Evolutionary conservation across 371 early-diverging fungal species (phyloP), one percentile per base, ranked within the genome.

Genomic region (Rhizopus microsporus): DNA sequence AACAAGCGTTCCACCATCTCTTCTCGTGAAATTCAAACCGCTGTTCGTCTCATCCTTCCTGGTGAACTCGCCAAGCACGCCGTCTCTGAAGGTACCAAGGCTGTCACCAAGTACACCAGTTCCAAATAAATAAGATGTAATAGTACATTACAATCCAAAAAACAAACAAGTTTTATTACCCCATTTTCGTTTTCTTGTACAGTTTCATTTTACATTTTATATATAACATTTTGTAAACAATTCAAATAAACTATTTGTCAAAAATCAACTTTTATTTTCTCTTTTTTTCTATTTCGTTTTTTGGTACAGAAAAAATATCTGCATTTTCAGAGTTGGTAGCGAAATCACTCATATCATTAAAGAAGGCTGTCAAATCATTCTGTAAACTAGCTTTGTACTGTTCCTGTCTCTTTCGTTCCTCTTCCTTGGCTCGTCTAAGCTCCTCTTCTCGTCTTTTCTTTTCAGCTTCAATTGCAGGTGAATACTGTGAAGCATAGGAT

Each of bases 31-130:
- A 92, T 96, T 71, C 95, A 96, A 80, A 94, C 94, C 37, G 87
- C 94, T 54, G 94, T 94, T 54, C 90, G 96, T 63, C 85, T 96
- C 50, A 88, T 94, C 58, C 88, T 95, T 37, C 95, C 97, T 61
- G 95, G 97, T 72, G 97, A 96, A 80, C 82, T 96, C 59, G 92
- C 95, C 74, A 94, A 94, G 86, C 97, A 96, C 81, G 97, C 97
- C 71, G 95, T 95, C 63, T 94, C 95, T 61, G 97, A 95, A 85
- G 97, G 95, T 54, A 94, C 95, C 82, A 96, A 95, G 88, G 94
- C 97, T 62, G 94, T 94, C 74, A 92, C 93, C 87, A 95, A 95
- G 83, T 95, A 92, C 89, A 93, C 94, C 71, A 83, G 86, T 54
- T 84, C 91, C 71, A 86, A 86, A 71, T 86, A 83, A 82, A 37